phyloP scores from a whole-genome alignment of 805 yeast species.

The Wickerhamomyces strasburgensis region DNA sequence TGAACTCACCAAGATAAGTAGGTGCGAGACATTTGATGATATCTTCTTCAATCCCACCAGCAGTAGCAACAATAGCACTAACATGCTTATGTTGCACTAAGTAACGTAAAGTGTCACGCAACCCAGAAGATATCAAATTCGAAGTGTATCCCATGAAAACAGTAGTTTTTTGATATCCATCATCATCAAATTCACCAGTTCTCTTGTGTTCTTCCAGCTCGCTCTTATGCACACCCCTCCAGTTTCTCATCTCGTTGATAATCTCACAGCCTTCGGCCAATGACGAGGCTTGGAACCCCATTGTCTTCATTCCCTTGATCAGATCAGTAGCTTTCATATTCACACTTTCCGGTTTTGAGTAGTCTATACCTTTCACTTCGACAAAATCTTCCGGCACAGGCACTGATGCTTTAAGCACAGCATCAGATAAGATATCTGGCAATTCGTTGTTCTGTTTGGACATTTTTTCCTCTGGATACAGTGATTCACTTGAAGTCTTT shows the following conservation, averaged over 20 bases:
- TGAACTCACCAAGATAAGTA: slow-evolving; percentile 89
- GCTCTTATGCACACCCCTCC: slow-evolving; percentile 82
- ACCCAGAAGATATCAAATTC: slow-evolving; percentile 89
- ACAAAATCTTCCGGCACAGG: slow-evolving; percentile 80
- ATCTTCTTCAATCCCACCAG: slow-evolving; percentile 98
- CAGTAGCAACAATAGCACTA: slow-evolving; percentile 92
- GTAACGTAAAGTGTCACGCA: slow-evolving; percentile 84
- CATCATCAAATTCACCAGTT: slow-evolving; percentile 72
- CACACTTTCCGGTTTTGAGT: slow-evolving; percentile 68
- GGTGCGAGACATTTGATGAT: slow-evolving; percentile 95
- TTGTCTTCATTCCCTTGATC: slow-evolving; percentile 76
- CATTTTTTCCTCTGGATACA: slow-evolving; percentile 26
- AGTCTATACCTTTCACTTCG: slow-evolving; percentile 85
- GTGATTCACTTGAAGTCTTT: no score
- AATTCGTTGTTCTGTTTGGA: slow-evolving; percentile 35
- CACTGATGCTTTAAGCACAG: slow-evolving; percentile 81
- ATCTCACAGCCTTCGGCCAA: slow-evolving; percentile 87
- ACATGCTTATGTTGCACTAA: slow-evolving; percentile 93
- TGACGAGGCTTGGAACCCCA: slow-evolving; percentile 97
- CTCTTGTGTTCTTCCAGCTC: slow-evolving; percentile 64
- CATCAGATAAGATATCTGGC: slow-evolving; percentile 82
- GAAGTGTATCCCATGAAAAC: slow-evolving; percentile 96
- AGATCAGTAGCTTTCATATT: slow-evolving; percentile 78
- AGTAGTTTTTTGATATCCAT: slow-evolving; percentile 79
- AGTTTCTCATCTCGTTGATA: slow-evolving; percentile 83